These are phyloP conservation scores for Kwoniella dendrophila DNA, from an alignment of 768 basidiomycete genomes.

Conservation along the genomic window DNA sequence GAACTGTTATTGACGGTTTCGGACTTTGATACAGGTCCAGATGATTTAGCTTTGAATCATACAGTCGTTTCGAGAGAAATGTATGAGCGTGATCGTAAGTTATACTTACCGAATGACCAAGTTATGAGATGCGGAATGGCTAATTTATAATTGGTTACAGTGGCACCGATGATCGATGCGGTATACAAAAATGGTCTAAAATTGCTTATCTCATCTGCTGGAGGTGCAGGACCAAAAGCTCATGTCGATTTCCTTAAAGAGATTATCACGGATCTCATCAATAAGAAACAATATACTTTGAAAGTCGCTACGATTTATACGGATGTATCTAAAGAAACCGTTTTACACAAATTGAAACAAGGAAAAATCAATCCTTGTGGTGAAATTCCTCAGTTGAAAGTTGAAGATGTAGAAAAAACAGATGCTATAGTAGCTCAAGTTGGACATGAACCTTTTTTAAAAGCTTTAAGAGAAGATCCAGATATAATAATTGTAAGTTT, in stretches of 20 bases:
- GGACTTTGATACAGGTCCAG: background rate
- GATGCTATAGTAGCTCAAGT: constrained; percentile 19
- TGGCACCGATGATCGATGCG: background rate
- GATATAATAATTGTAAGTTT: constrained; percentile 22
- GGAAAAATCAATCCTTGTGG: constrained; percentile 17
- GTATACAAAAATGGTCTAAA: background rate
- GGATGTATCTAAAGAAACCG: constrained; percentile 6
- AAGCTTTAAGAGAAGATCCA: constrained; percentile 12
- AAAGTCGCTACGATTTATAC: constrained; percentile 20
- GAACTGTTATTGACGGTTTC: too few relatives aligned
- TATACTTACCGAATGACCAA: background rate
- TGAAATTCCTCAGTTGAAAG: constrained; percentile 1
- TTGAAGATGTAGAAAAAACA: constrained; percentile 6
- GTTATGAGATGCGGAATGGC: background rate
- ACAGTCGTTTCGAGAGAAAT: background rate
- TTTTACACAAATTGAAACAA: constrained; percentile 9
- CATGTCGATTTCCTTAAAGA: background rate
- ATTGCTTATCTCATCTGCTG: background rate
- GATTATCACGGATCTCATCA: background rate
- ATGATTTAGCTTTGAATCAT: background rate
- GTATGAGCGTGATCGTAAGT: constrained; percentile 1
- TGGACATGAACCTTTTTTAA: constrained; percentile 21
- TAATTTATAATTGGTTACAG: background rate
- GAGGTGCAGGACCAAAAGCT: background rate
- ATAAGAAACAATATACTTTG: background rate